Conservation (phyloP, 2,329 filamentous ascomycete genomes). For the Emericellopsis cladophorae region DNA sequence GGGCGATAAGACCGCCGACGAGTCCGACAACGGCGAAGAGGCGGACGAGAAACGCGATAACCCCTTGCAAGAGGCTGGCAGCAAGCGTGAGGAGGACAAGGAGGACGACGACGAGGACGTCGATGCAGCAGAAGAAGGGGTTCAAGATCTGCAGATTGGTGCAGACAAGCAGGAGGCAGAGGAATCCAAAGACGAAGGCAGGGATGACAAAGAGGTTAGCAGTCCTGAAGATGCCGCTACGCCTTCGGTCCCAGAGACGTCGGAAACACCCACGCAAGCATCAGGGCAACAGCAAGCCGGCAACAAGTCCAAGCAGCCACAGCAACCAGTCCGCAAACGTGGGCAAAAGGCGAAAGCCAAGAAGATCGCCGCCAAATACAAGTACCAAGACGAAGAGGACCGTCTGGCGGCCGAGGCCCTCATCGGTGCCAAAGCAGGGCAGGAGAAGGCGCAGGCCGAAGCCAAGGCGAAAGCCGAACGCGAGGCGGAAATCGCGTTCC, state of each 20-base stretch:
- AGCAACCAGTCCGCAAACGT: conserved; percentile 33
- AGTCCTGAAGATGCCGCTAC: conserved; percentile 11
- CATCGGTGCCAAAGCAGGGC: conserved; percentile 63
- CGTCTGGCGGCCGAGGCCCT: conserved; percentile 70
- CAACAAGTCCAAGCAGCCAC: conserved; percentile 19
- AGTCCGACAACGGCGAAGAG: conserved; percentile 9
- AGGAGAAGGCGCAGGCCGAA: conserved; percentile 56
- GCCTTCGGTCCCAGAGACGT: conserved; percentile 4
- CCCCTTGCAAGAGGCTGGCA: conserved; percentile 18
- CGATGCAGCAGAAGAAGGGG: conserved; percentile 5
- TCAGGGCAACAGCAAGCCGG: conserved; percentile 4
- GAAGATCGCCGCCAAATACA: conserved; percentile 82
- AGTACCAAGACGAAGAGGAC: conserved; percentile 89
- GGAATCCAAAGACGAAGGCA: conserved; percentile 8
- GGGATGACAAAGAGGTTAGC: conserved; percentile 7
- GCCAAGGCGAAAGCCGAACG: conserved; percentile 59
- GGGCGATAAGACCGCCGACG: conserved; percentile 7
- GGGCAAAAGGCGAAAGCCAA: conserved; percentile 76
- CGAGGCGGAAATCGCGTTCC: conserved; percentile 49
- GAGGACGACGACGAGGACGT: conserved; percentile 20
- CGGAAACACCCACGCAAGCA: conserved; percentile 7
- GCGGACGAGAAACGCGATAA: conserved; percentile 19
- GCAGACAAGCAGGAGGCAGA: neutral
- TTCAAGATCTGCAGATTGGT: neutral
- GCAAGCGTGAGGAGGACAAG: conserved; percentile 7